These are phyloP conservation scores for Pichia eremophila DNA, from an alignment of 805 yeast genomes.

Conservation along the genomic window DNA sequence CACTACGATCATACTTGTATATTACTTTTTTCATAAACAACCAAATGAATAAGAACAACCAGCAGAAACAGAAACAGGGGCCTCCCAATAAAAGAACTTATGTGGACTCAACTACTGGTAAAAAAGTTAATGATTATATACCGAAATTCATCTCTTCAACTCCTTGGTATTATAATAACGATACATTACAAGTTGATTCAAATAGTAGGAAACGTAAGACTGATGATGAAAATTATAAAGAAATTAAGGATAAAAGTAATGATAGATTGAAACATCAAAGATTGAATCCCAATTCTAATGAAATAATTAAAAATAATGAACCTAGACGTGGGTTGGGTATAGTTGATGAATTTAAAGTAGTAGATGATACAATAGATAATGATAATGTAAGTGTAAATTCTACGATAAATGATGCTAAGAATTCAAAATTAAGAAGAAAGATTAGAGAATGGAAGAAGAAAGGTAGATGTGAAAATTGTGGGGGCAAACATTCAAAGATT, in stretches of 20 bases:
- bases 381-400: too few species aligned
- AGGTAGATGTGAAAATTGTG: conserved; percentile 50
- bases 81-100: conserved; percentile 12
- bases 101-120: conserved; percentile 7
- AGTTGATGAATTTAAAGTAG: conserved; percentile 30
- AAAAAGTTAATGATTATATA: conserved; percentile 30
- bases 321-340: conserved; percentile 53
- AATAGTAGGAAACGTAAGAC: conserved; percentile 21
- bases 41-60: neutral
- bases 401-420: conserved; percentile 3
- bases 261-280: conserved; percentile 57
- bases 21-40: too few species aligned
- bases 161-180: conserved; percentile 31
- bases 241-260: conserved; percentile 11
- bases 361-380: conserved; percentile 10
- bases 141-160: conserved; percentile 31
- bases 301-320: conserved; percentile 35
- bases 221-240: conserved; percentile 16
- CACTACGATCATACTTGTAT: too few species aligned
- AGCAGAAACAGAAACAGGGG: neutral
- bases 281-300: conserved; percentile 29
- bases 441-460: conserved; percentile 14
- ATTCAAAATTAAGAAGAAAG: conserved; percentile 3
- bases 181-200: conserved; percentile 20
- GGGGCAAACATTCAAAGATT: conserved; percentile 37